Conservation (phyloP, 139 green algal genomes). For the Dunaliella primolecta region DNA sequence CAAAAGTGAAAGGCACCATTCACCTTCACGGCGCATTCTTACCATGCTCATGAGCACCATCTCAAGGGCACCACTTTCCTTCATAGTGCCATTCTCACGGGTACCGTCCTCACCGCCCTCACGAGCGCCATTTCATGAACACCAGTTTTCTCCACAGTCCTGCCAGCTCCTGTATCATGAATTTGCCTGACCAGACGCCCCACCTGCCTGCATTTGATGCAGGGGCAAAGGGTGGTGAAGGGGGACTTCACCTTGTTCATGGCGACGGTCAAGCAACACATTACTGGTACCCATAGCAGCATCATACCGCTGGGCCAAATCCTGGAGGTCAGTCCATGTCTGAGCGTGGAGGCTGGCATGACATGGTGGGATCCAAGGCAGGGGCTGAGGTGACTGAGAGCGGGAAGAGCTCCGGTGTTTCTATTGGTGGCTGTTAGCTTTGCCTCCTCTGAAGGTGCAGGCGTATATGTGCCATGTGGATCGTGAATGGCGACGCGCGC, state of each 20-base stretch:
- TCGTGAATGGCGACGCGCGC: no score
- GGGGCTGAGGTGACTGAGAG: no score
- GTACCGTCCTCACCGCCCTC: no score
- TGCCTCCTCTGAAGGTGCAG: no score
- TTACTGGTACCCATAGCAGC: neutral
- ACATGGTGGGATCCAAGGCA: neutral
- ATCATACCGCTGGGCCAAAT: neutral
- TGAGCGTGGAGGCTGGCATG: neutral
- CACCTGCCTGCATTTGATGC: neutral
- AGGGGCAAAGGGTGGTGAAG: neutral
- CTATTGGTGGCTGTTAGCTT: neutral
- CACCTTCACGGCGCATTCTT: no score
- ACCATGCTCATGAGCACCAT: no score
- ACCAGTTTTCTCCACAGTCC: no score
- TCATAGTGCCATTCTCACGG: no score
- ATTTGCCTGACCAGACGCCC: neutral
- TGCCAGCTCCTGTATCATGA: neutral
- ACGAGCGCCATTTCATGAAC: no score
- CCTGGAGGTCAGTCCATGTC: neutral
- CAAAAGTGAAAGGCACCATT: no score
- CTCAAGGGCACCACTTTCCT: no score
- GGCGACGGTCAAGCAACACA: neutral
- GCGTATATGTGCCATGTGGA: no score
- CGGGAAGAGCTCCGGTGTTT: neutral
- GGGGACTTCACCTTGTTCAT: neutral